Evolutionary conservation across 305 asterid genomes (phyloP), one percentile per base, ranked within the genome.

Genomic region (Fraxinus platypoda): DNA sequence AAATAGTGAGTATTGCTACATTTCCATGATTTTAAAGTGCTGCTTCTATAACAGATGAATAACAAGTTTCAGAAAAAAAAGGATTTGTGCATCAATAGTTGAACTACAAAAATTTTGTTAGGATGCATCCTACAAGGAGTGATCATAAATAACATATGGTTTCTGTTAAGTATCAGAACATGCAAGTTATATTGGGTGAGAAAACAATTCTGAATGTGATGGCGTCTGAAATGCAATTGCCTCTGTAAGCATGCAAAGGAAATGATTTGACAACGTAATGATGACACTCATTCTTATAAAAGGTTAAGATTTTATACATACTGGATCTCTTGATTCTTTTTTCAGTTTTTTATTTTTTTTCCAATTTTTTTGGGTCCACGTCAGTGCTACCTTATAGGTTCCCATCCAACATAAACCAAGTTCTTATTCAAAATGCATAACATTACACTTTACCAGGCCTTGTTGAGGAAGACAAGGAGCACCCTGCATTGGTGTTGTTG

Each of bases 381-480:
- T 23, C 59, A 23, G 76, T 17, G 25, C 80, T 57, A 76, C 66
- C 33, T 15, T 3, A 3, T 13, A 70, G 37, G 75, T 70, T 28
- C 75, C 11, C 38, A 19, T 23, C 12, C 5, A 38, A 34, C 30
- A 43, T 77, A 38, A 35, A 34, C n/a, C 77, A 28, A 37, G 54
- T 21, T n/a, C 66, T 38, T 43, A 43, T 31, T 59, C 43, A 28
- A 30, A 70, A 28, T 30, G 41, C 26, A 43, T n/a, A 25, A 46
- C 28, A 82, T 15, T 12, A 52, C 25, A 66, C 79, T 54, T 72
- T 78, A 83, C 88, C 85, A 73, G 80, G 34, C 82, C 81, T 74
- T 84, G 87, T 64, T 76, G 80, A 77, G 54, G 28, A 57, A 81
- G 54, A 71, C 62, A 76, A 38, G 79, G 77, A 74, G 78, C 81